phyloP scores from a whole-genome alignment of 2,329 filamentous ascomycete genomes.

The Epichloe hybrida region DNA sequence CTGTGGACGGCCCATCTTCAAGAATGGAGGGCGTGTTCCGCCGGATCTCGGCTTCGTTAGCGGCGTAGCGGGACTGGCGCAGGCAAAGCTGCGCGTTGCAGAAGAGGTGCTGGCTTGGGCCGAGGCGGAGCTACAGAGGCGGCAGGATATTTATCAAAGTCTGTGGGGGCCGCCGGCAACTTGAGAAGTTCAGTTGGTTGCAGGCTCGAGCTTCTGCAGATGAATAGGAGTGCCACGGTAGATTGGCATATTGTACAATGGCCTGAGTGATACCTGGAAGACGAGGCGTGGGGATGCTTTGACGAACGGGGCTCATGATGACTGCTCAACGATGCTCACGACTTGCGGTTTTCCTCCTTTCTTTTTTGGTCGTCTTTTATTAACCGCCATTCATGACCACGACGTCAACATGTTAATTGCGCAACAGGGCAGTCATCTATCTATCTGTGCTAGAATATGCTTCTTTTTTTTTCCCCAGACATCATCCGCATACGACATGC shows the following conservation, averaged over 20 bases:
- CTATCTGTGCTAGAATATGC: neutral
- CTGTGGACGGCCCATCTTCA: constrained; percentile 22
- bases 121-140: constrained; percentile 10
- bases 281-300: no score
- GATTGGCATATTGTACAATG: no score
- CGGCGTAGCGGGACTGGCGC: constrained; percentile 20
- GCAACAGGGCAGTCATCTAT: no score
- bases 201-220: no score
- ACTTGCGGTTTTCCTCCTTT: neutral
- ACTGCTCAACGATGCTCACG: neutral
- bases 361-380: no score
- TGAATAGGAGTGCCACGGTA: no score
- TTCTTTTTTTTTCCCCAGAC: neutral
- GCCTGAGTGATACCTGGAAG: no score
- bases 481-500: neutral
- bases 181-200: neutral
- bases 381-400: no score
- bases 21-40: constrained; percentile 17
- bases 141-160: constrained; percentile 2
- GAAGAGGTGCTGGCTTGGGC: constrained; percentile 26
- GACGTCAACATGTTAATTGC: neutral
- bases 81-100: constrained; percentile 26
- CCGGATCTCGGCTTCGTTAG: constrained; percentile 19
- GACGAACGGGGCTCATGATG: neutral
- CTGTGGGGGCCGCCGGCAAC: constrained; percentile 1